phyloP scores from a whole-genome alignment of 768 basidiomycete species.

The Pulveroboletus ravenelii region DNA sequence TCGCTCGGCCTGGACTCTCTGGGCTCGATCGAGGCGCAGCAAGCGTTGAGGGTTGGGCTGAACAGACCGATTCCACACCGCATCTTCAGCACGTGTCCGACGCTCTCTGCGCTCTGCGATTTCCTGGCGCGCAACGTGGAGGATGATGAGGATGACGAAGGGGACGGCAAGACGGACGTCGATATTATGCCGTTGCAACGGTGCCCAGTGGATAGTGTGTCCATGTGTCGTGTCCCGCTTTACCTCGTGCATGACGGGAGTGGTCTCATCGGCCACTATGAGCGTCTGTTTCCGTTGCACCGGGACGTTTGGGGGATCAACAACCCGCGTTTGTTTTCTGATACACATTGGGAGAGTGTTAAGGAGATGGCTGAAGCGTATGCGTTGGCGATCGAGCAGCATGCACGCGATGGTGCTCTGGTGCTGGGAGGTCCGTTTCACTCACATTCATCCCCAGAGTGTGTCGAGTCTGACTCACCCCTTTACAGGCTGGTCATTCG shows the following conservation, averaged over 20 bases:
- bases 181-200: constrained; percentile 37
- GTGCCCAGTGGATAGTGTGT: constrained; percentile 7
- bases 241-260: constrained; percentile 74
- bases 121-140: constrained; percentile 8
- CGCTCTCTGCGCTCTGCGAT: constrained; percentile 25
- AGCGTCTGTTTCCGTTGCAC: constrained; percentile 41
- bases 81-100: constrained; percentile 40
- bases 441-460: neutral
- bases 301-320: constrained; percentile 58
- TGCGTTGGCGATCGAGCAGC: constrained; percentile 35
- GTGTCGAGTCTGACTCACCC: neutral
- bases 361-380: constrained; percentile 52
- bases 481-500: constrained; percentile 69
- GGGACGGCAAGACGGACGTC: constrained; percentile 2
- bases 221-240: constrained; percentile 35
- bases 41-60: constrained; percentile 41
- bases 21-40: constrained; percentile 56
- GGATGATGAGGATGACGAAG: neutral
- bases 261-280: constrained; percentile 51
- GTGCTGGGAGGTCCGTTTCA: constrained; percentile 54
- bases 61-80: constrained; percentile 40
- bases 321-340: constrained; percentile 47
- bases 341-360: constrained; percentile 45
- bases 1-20: constrained; percentile 61
- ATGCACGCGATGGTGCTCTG: constrained; percentile 34